A percentile compares a stretch with the other conserved stretches of the same genome.
Conservation (phyloP, 2,329 filamentous ascomycete species). For the Aspergillus versicolor region DNA sequence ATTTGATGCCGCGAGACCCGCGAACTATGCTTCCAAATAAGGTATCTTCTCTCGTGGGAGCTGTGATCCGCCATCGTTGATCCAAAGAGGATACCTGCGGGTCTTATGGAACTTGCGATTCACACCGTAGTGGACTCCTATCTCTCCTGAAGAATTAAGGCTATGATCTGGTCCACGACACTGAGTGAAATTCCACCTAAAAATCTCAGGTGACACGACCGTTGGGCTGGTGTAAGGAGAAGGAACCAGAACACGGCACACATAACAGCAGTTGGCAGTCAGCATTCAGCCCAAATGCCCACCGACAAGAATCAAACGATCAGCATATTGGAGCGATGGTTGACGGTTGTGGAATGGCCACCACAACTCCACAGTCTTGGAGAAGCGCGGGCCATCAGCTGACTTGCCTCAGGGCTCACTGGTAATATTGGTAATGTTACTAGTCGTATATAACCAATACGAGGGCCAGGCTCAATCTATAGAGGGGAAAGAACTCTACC, state of each 20-base stretch:
- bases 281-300: no score
- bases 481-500: neutral
- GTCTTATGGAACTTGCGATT: neutral
- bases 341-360: no score
- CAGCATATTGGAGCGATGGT: neutral
- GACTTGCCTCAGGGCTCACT: neutral
- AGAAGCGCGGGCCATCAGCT: neutral
- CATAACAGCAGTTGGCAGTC: neutral
- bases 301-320: neutral
- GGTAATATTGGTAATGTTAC: neutral
- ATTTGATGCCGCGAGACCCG: constrained; percentile 1
- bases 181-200: neutral
- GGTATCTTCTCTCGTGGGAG: constrained; percentile 1
- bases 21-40: constrained; percentile 4
- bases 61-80: neutral
- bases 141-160: neutral
- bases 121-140: no score
- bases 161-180: no score
- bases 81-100: neutral
- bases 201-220: neutral
- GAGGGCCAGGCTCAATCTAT: neutral
- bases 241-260: neutral
- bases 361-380: no score
- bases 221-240: neutral
- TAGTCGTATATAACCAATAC: neutral